Evolutionary conservation across 139 green algal genomes (phyloP).

Genomic region (Closterium sp.): DNA sequence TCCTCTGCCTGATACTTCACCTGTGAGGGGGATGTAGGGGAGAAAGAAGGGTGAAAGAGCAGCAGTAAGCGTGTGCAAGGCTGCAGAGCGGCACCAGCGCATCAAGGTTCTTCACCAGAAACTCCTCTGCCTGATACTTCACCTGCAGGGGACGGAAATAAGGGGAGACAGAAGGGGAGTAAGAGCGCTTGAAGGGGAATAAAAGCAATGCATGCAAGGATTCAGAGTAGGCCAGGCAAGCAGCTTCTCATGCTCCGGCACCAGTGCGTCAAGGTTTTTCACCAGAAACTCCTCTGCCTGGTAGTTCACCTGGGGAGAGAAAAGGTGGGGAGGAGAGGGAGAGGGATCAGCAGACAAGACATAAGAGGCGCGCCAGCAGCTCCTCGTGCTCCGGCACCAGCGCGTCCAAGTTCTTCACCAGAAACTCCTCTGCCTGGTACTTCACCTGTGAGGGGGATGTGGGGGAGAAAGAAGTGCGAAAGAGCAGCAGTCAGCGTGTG

Average conservation of each 20-base stretch:
- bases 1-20: constrained; percentile 58
- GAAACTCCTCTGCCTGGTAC: constrained; percentile 59
- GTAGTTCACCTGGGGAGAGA: constrained; percentile 55
- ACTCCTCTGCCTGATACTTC: constrained; percentile 51
- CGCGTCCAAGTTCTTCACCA: constrained; percentile 91
- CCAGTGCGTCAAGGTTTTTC: constrained; percentile 92
- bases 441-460: constrained; percentile 40
- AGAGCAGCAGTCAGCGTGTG: no score
- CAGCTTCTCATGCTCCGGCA: constrained; percentile 91
- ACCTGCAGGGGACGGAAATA: constrained; percentile 27
- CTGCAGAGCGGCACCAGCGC: constrained; percentile 70
- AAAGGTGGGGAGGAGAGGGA: constrained; percentile 30
- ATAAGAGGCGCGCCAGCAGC: no score
- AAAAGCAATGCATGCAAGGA: no score
- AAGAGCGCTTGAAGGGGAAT: no score
- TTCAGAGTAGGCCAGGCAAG: constrained; percentile 43
- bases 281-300: constrained; percentile 55
- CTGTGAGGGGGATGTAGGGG: neutral
- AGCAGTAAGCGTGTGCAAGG: no score
- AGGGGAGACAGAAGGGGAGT: no score
- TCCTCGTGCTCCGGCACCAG: constrained; percentile 93
- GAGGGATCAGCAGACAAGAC: no score
- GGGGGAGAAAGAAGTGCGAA: neutral
- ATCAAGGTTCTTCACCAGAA: constrained; percentile 82
- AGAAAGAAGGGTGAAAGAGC: neutral